Conservation (phyloP, 495 filamentous ascomycete genomes). For the Peziza echinospora region DNA sequence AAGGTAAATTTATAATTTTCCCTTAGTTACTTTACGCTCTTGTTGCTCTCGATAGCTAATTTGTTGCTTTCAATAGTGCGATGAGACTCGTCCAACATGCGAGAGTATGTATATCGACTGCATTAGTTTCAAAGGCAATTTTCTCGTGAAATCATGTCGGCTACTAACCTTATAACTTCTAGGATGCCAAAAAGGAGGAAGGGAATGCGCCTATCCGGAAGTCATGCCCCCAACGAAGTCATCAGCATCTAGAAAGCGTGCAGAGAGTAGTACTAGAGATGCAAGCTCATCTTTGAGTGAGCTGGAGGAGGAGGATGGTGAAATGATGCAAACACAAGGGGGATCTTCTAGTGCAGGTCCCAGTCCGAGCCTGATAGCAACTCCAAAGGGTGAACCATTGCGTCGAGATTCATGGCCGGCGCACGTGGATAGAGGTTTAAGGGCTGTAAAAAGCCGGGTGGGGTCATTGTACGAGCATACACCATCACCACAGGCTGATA, state of each 20-base stretch:
- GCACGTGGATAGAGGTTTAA: too few species aligned
- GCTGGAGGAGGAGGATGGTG: constrained; percentile 19
- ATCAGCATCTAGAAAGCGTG: constrained; percentile 11
- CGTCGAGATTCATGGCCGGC: too few species aligned
- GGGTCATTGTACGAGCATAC: background rate
- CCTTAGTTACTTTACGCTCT: too few species aligned
- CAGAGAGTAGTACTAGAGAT: constrained; percentile 12
- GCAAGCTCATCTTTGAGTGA: constrained; percentile 19
- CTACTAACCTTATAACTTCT: too few species aligned
- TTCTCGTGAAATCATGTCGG: constrained; percentile 7
- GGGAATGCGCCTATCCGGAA: constrained; percentile 20
- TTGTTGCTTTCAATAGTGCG: too few species aligned
- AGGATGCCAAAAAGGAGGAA: constrained; percentile 20
- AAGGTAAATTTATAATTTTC: too few species aligned
- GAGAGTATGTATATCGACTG: constrained; percentile 37
- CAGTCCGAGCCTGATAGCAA: background rate
- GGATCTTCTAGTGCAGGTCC: too few species aligned
- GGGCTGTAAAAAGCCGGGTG: background rate
- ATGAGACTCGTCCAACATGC: constrained; percentile 68
- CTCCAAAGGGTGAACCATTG: background rate
- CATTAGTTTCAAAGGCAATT: constrained; percentile 1
- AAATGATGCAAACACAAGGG: too few species aligned
- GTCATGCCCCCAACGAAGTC: constrained; percentile 12
- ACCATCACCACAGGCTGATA: background rate
- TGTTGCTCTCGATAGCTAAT: too few species aligned